These are phyloP conservation scores for Cystoisospora suis DNA, from an alignment of 169 alveolate species.

Conservation along the genomic window DNA sequence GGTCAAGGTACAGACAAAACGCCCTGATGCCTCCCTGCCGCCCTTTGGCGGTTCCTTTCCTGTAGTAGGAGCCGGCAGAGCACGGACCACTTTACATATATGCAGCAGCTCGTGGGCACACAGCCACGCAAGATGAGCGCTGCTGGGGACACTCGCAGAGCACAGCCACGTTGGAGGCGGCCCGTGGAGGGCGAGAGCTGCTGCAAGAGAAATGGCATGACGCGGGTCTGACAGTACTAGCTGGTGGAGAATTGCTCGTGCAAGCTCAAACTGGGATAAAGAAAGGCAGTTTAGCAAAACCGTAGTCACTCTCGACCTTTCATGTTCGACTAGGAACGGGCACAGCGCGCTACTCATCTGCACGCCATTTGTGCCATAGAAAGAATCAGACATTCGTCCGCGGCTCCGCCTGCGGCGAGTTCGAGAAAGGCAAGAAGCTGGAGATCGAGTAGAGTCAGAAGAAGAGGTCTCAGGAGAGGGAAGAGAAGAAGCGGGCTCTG, in stretches of 20 bases:
- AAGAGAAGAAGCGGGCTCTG: neutral
- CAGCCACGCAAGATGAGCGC: slow-evolving; percentile 56
- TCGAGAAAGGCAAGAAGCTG: neutral
- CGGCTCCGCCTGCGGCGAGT: no score
- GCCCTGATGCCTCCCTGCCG: no score
- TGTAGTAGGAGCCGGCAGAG: slow-evolving; percentile 13
- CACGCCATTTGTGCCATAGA: no score
- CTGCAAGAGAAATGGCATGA: slow-evolving; percentile 11
- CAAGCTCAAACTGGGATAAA: slow-evolving; percentile 23
- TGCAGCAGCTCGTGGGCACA: slow-evolving; percentile 26
- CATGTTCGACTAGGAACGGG: neutral
- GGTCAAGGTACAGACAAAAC: no score
- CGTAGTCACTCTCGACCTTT: neutral
- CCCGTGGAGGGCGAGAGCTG: slow-evolving; percentile 22
- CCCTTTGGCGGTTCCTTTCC: no score
- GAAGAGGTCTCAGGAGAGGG: neutral
- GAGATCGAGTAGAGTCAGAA: neutral
- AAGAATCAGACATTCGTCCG: no score
- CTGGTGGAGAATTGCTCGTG: slow-evolving; percentile 26
- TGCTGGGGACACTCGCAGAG: slow-evolving; percentile 39
- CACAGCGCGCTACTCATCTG: neutral
- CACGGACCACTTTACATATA: slow-evolving; percentile 20
- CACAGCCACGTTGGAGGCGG: slow-evolving; percentile 61
- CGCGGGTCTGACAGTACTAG: neutral
- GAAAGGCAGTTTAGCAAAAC: slow-evolving; percentile 21